Evolutionary conservation across 2,329 filamentous ascomycete species (phyloP).

Genomic region (Aspergillus texensis): DNA sequence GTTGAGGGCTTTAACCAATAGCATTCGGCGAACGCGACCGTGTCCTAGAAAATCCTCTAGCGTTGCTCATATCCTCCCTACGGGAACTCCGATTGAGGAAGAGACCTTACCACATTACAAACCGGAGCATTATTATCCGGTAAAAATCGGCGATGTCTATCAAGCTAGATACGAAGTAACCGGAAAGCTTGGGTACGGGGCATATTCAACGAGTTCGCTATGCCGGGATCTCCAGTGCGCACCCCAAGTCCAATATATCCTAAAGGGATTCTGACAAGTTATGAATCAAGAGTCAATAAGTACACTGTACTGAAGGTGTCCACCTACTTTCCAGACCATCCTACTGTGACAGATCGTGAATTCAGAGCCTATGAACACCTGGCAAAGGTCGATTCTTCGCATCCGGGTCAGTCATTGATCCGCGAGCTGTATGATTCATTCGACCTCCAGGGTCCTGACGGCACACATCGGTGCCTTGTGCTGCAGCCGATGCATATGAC

Average conservation of each 20-base stretch:
- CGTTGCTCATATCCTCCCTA: no score
- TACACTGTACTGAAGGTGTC: constrained; percentile 40
- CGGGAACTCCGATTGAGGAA: no score
- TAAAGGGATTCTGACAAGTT: background rate
- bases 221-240: constrained; percentile 40
- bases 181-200: constrained; percentile 46
- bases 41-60: no score
- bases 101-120: constrained; percentile 41
- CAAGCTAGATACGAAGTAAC: constrained; percentile 39
- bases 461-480: constrained; percentile 33
- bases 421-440: constrained; percentile 37
- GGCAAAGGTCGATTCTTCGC: constrained; percentile 24
- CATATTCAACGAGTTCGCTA: constrained; percentile 49
- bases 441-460: constrained; percentile 25
- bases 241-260: background rate
- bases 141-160: constrained; percentile 42
- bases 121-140: constrained; percentile 42
- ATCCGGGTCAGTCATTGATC: constrained; percentile 29
- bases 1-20: no score
- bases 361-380: constrained; percentile 31
- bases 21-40: no score
- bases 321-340: constrained; percentile 21
- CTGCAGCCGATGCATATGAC: constrained; percentile 34
- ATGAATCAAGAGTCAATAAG: constrained; percentile 1
- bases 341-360: constrained; percentile 27